Evolutionary conservation across 2,329 filamentous ascomycete species (phyloP), one percentile per base, ranked within the genome.

Genomic region (Pestalotiopsis sp.): DNA sequence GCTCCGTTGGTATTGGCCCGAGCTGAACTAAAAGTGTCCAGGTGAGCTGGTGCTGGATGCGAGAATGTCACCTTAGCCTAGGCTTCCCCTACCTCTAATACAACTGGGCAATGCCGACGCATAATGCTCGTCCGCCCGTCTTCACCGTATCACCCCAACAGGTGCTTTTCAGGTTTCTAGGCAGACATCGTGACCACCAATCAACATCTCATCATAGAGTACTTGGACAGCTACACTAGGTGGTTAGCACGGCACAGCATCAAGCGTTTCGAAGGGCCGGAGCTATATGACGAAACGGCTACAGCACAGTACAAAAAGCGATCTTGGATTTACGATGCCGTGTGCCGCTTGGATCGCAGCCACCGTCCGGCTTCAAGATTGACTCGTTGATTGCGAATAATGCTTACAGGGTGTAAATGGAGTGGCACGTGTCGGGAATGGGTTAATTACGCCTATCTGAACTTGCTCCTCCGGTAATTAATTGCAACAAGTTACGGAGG

Each of bases 11-110:
- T 38, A 38, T 66, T 36, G 64, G 45, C 31, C 64, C 64, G 52
- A 66, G 45, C 45, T 57, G 45, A 38, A 20, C 45, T 58, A 56
- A 66, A 65, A 58, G 13, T 66, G 25, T 45, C 52, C 64, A 66
- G 25, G 49, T 66, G 64, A 66, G 64, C 64, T 66, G 36, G 17
- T 66, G 41, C 20, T 25, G 23, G 27, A 31, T 36, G 59, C 45
- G 13, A 52, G 9, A 57, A 65, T 65, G 41, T 65, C 41, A 65
- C 62, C 36, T 31, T 40, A 36, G 31, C 17, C 59, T 23, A 36
- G 59, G 27, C 31, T 20, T 62, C 59, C 57, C 59, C 59, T 62
- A 62, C 59, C 23, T 27, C 12, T n/a, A 38, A 23, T 17, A 41
- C 25, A 31, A 41, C 27, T 62, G 27, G 59, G 59, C 6, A 38